phyloP scores from a whole-genome alignment of 805 yeast genomes.

The Candida insectorum region DNA sequence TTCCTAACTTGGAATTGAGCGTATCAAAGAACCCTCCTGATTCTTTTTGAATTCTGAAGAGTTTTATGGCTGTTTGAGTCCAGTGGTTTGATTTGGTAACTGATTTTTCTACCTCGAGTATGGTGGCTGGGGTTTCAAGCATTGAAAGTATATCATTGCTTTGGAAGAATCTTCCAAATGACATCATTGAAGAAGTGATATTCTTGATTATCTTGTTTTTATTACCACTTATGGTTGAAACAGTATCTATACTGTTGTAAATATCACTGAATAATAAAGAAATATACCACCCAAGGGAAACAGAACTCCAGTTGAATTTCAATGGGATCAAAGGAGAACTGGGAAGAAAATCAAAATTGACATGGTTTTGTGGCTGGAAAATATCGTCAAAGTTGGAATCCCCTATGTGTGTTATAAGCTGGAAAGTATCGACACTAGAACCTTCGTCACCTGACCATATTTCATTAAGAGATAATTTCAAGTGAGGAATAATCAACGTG shows the following conservation, averaged over 20 bases:
- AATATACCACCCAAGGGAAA: conserved; percentile 74
- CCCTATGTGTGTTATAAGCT: conserved; percentile 41
- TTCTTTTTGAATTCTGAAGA: conserved; percentile 42
- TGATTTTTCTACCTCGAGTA: conserved; percentile 24
- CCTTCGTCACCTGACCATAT: conserved; percentile 20
- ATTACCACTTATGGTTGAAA: conserved; percentile 18
- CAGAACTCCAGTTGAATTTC: conserved; percentile 58
- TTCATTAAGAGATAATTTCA: conserved; percentile 26
- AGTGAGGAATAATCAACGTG: conserved; percentile 35
- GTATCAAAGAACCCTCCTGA: conserved; percentile 18
- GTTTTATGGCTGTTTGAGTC: conserved; percentile 46
- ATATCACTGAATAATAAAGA: conserved; percentile 62
- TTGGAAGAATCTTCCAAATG: conserved; percentile 32
- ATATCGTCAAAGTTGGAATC: conserved; percentile 25
- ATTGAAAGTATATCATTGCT: conserved; percentile 7
- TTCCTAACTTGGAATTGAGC: conserved; percentile 10
- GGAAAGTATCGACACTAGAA: conserved; percentile 19
- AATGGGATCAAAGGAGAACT: conserved; percentile 41
- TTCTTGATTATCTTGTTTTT: conserved; percentile 38
- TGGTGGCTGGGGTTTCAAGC: conserved; percentile 11
- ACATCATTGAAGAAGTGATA: conserved; percentile 29
- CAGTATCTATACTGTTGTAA: conserved; percentile 27
- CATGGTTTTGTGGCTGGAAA: conserved; percentile 17
- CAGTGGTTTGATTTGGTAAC: conserved; percentile 45
- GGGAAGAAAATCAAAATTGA: conserved; percentile 42